Evolutionary conservation across 140 eudicot species (phyloP).

Genomic region (Oenanthe javanica): DNA sequence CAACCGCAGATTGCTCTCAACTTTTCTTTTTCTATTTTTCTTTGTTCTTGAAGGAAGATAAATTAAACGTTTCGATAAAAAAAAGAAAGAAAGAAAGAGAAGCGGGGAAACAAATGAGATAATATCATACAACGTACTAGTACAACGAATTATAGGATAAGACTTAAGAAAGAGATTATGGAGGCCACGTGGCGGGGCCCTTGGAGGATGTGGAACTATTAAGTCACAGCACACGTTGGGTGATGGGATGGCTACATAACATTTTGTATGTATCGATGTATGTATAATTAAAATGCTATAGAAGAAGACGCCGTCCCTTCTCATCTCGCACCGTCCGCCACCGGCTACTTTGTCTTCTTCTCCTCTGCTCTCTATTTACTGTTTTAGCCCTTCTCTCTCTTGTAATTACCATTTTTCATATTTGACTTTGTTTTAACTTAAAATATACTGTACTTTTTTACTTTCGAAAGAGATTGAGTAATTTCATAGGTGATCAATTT

Average conservation of each 20-base stretch:
- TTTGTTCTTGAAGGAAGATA: too few relatives aligned
- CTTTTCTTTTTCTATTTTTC: too few relatives aligned
- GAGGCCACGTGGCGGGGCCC: background rate
- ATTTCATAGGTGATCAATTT: background rate
- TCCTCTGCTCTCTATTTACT: background rate
- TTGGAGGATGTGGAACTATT: background rate
- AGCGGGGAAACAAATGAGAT: too few relatives aligned
- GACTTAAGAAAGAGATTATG: background rate
- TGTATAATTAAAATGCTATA: background rate
- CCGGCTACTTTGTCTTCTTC: conserved; percentile 3
- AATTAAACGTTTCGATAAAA: too few relatives aligned
- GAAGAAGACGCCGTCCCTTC: background rate
- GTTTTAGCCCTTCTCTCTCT: background rate
- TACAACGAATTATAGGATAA: background rate
- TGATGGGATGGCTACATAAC: background rate
- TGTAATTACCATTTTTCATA: too few relatives aligned
- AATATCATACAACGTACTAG: too few relatives aligned
- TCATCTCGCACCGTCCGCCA: conserved; percentile 20
- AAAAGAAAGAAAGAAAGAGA: too few relatives aligned
- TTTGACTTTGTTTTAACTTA: background rate
- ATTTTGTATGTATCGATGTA: background rate
- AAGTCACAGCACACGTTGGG: background rate
- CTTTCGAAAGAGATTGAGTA: too few relatives aligned
- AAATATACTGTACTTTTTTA: too few relatives aligned
- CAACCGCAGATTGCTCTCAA: too few relatives aligned